Evolutionary conservation across 2,329 filamentous ascomycete genomes (phyloP).

Genomic region (Fusarium anthophilum): DNA sequence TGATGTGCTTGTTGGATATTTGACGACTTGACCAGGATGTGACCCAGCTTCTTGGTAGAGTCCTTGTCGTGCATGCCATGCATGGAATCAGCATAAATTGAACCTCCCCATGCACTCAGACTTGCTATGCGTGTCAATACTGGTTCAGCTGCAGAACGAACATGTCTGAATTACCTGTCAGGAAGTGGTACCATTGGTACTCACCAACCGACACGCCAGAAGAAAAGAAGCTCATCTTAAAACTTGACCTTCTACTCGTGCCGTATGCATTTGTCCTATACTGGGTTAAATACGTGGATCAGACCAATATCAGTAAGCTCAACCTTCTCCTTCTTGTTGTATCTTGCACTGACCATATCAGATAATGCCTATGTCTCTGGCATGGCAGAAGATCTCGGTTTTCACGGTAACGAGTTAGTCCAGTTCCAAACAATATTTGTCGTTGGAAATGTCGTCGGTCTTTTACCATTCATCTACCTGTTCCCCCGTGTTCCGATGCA

Average conservation of each 20-base stretch:
- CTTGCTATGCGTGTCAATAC: background rate
- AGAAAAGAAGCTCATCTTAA: background rate
- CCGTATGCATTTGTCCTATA: background rate
- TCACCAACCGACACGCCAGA: background rate
- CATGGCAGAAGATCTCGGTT: background rate
- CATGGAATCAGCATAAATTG: background rate
- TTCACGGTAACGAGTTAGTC: background rate
- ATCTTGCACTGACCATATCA: too few species aligned
- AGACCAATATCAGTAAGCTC: background rate
- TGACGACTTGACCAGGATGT: background rate
- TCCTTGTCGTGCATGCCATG: fast-evolving
- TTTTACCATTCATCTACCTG: background rate
- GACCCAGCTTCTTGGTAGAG: background rate
- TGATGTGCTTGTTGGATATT: background rate
- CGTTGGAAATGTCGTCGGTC: background rate
- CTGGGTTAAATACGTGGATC: background rate
- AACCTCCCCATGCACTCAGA: too few species aligned
- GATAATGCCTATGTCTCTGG: background rate
- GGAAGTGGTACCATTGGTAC: background rate
- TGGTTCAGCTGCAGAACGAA: fast-evolving
- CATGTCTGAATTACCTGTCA: background rate
- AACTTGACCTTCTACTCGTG: background rate
- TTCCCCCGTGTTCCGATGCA: background rate
- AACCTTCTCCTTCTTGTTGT: fast-evolving
- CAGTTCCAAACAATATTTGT: background rate